Percentiles rank a stretch among this genome's conserved stretches.
phyloP scores from a whole-genome alignment of 495 filamentous ascomycete genomes.

The Aspergillus panamensis region DNA sequence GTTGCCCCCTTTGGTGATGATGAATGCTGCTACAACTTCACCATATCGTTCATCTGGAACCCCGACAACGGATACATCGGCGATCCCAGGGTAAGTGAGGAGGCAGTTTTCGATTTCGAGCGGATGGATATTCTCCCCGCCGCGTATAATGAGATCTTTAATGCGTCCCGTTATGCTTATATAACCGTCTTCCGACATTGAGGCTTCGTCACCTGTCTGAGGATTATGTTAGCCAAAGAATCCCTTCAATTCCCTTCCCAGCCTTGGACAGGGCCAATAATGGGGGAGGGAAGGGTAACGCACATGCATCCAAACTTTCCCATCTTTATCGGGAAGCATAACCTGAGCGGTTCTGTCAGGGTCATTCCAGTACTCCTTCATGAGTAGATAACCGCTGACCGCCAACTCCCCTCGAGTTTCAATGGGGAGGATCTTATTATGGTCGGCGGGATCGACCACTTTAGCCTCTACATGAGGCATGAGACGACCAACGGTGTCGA shows the following conservation, averaged over 20 bases:
- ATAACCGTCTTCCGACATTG: constrained; percentile 68
- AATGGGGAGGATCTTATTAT: constrained; percentile 54
- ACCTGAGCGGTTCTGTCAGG: constrained; percentile 66
- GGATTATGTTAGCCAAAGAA: constrained; percentile 6
- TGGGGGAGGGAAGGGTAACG: constrained; percentile 19
- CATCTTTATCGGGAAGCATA: constrained; percentile 56
- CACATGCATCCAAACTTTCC: constrained; percentile 68
- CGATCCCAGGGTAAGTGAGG: constrained; percentile 62
- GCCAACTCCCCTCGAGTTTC: constrained; percentile 76
- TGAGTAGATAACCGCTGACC: constrained; percentile 79
- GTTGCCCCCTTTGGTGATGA: constrained; percentile 47
- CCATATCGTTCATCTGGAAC: constrained; percentile 81
- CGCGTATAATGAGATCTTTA: constrained; percentile 91
- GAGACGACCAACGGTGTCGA: constrained; percentile 69
- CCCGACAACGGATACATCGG: constrained; percentile 78
- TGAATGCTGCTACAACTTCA: constrained; percentile 81
- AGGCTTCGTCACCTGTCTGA: constrained; percentile 85
- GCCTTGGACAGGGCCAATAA: not conserved
- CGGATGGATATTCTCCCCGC: constrained; percentile 95
- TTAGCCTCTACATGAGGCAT: constrained; percentile 88
- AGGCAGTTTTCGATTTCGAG: constrained; percentile 91
- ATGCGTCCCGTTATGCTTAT: constrained; percentile 71
- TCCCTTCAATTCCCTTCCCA: not conserved
- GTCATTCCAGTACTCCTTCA: constrained; percentile 88
- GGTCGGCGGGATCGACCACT: constrained; percentile 64